Evolutionary conservation across 805 yeast species (phyloP).

Genomic region (Monosporozyma unispora): DNA sequence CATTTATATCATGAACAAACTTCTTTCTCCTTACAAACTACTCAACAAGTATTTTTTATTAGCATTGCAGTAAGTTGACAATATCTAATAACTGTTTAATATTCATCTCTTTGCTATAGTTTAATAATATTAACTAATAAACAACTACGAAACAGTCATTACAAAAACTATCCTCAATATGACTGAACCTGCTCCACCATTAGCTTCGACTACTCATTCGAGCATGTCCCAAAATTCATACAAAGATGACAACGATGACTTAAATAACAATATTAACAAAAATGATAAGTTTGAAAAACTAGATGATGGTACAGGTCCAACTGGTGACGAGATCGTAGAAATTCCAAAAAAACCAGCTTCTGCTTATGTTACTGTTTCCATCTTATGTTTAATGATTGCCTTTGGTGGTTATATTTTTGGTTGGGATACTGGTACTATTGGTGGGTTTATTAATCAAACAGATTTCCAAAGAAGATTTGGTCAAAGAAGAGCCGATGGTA

Average conservation of each 20-base stretch:
- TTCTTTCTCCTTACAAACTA: no score
- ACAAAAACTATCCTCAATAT: background rate
- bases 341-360: conserved; percentile 13
- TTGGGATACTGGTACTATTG: conserved; percentile 75
- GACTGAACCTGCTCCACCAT: conserved; percentile 1
- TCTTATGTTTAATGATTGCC: conserved; percentile 41
- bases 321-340: conserved; percentile 6
- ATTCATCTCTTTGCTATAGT: background rate
- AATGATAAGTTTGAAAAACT: background rate
- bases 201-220: conserved; percentile 1
- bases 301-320: conserved; percentile 18
- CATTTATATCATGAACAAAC: background rate
- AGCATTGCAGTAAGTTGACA: no score
- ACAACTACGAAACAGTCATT: background rate
- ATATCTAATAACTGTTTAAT: background rate
- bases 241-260: background rate
- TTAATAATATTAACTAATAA: background rate
- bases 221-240: background rate
- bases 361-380: conserved; percentile 19
- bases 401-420: conserved; percentile 57
- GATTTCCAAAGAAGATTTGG: conserved; percentile 57
- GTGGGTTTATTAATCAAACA: conserved; percentile 54
- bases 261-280: background rate
- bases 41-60: no score
- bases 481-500: conserved; percentile 19